Evolutionary conservation across 2,329 filamentous ascomycete genomes (phyloP).

Genomic region (Cladobotryum protrusum): DNA sequence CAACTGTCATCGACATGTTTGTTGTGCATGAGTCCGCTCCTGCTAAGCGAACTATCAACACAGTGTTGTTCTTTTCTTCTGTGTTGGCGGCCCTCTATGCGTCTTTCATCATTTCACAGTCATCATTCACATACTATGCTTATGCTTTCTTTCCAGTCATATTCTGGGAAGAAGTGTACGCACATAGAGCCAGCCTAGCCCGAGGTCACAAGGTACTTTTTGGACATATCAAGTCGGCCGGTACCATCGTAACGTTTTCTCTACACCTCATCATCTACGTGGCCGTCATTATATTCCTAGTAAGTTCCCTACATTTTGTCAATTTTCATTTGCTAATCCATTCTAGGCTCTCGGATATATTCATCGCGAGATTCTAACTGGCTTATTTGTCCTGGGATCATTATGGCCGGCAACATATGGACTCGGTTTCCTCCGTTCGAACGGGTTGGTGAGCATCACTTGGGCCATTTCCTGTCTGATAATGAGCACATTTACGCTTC

Average conservation of each 20-base stretch:
- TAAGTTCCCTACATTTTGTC: conserved; percentile 33
- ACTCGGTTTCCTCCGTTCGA: conserved; percentile 59
- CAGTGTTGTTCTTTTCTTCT: conserved; percentile 65
- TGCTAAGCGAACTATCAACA: conserved; percentile 55
- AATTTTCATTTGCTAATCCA: conserved; percentile 7
- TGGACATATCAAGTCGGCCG: conserved; percentile 56
- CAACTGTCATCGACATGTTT: conserved; percentile 81
- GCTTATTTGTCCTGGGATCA: conserved; percentile 67
- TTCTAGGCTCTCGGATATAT: conserved; percentile 83
- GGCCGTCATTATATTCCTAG: conserved; percentile 70
- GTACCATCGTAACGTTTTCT: conserved; percentile 51
- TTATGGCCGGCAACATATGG: conserved; percentile 78
- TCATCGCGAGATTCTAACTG: conserved; percentile 77
- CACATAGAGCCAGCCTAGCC: conserved; percentile 61
- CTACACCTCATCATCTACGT: conserved; percentile 64
- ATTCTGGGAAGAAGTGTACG: conserved; percentile 96
- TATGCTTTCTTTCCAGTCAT: conserved; percentile 89
- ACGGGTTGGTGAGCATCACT: conserved; percentile 56
- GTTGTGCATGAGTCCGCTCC: conserved; percentile 67
- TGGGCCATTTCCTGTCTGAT: conserved; percentile 73
- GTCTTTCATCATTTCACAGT: conserved; percentile 71
- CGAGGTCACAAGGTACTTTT: conserved; percentile 65
- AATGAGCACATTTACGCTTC: conserved; percentile 87
- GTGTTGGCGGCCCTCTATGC: conserved; percentile 70
- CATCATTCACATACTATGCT: conserved; percentile 77